Evolutionary conservation across 371 early-diverging fungal species (phyloP).

Genomic region (Syncephalastrum monosporum): DNA sequence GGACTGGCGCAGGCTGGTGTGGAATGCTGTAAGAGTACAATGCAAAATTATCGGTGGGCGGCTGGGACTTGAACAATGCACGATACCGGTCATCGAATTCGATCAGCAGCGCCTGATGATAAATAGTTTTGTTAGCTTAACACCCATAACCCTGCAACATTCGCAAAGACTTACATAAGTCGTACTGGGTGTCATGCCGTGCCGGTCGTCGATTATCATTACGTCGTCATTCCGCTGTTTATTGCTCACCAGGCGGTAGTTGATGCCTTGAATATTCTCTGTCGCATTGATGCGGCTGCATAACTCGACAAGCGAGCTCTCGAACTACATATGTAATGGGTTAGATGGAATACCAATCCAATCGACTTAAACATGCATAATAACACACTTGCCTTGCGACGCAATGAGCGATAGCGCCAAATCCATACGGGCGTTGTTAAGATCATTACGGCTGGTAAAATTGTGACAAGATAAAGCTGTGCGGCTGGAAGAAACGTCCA

Average conservation of each 20-base stretch:
- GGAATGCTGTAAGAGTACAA: too few relatives aligned
- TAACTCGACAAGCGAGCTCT: slow-evolving; percentile 24
- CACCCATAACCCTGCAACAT: slow-evolving; percentile 9
- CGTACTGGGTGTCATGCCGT: background rate
- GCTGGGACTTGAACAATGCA: slow-evolving; percentile 16
- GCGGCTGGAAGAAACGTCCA: slow-evolving; percentile 15
- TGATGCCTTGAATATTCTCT: slow-evolving; percentile 47
- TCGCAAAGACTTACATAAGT: slow-evolving; percentile 5
- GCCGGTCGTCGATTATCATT: slow-evolving; percentile 1
- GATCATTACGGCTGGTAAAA: slow-evolving; percentile 27
- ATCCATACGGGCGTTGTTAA: slow-evolving; percentile 19
- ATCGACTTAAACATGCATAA: background rate
- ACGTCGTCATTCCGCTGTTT: background rate
- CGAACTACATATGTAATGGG: slow-evolving; percentile 29
- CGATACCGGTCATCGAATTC: slow-evolving; percentile 38
- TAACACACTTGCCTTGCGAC: slow-evolving; percentile 20
- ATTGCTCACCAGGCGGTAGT: slow-evolving; percentile 29
- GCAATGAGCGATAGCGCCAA: slow-evolving; percentile 29
- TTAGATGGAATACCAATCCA: slow-evolving; percentile 2
- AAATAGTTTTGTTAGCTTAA: background rate
- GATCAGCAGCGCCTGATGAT: slow-evolving; percentile 28
- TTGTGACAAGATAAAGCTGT: slow-evolving; percentile 8
- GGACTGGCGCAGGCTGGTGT: too few relatives aligned
- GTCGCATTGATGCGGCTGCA: slow-evolving; percentile 48
- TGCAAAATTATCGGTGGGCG: background rate